Conservation (phyloP, 2,329 filamentous ascomycete genomes). For the Clonostachys byssicola region DNA sequence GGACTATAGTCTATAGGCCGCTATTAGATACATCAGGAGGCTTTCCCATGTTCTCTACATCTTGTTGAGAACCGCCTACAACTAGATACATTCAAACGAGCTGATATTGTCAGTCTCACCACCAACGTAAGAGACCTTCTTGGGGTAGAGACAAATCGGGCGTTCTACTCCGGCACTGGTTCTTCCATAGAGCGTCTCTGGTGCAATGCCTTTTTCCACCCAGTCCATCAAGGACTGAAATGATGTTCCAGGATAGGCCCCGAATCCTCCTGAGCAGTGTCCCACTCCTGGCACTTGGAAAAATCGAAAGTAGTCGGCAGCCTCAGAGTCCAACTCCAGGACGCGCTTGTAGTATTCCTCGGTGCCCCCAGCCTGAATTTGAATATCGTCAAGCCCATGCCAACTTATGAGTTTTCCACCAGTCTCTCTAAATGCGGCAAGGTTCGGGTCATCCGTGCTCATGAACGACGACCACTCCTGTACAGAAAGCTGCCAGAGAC, state of each 20-base stretch:
- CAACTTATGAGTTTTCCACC: slow-evolving; percentile 34
- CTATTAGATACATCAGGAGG: no score
- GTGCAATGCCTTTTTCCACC: not conserved
- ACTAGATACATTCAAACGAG: not conserved
- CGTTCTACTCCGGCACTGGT: not conserved
- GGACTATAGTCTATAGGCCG: no score
- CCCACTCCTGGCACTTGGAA: not conserved
- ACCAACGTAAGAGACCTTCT: not conserved
- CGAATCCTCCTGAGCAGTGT: slow-evolving; percentile 1
- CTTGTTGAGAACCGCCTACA: no score
- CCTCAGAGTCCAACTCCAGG: not conserved
- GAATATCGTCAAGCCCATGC: slow-evolving; percentile 24
- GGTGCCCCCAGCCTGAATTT: slow-evolving; percentile 8
- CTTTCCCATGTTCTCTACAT: no score
- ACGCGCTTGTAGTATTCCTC: slow-evolving; percentile 20
- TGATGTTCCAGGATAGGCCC: not conserved
- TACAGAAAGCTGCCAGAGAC: not conserved
- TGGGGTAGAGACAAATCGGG: not conserved
- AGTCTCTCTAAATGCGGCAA: slow-evolving; percentile 15
- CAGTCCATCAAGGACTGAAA: slow-evolving; percentile 1
- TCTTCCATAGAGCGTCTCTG: not conserved
- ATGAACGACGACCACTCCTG: slow-evolving; percentile 1
- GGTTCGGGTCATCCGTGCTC: slow-evolving; percentile 16
- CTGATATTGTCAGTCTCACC: not conserved
- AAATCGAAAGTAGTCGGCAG: slow-evolving; percentile 1